These are phyloP conservation scores for Chamaenerion angustifolium DNA, from an alignment of 345 rosid species.

Conservation along the genomic window DNA sequence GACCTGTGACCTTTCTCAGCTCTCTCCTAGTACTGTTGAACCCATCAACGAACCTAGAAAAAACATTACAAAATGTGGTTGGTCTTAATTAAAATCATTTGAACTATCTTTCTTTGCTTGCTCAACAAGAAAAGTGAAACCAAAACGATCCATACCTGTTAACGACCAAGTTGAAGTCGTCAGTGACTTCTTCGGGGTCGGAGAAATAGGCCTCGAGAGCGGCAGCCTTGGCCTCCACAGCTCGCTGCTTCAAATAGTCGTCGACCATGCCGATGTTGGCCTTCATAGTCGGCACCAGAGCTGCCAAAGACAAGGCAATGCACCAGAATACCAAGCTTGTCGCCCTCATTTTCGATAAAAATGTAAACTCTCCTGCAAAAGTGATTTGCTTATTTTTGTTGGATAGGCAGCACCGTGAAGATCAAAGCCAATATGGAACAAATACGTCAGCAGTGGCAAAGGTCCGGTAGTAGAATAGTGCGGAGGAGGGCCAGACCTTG, in stretches of 20 bases:
- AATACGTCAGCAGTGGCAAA: no score
- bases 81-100: no score
- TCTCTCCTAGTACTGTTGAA: constrained; percentile 19
- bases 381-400: no score
- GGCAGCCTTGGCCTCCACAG: constrained; percentile 12
- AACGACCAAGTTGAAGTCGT: constrained; percentile 14
- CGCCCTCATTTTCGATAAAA: constrained; percentile 3
- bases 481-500: no score
- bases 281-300: constrained; percentile 4
- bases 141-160: no score
- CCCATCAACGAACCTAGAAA: constrained; percentile 5
- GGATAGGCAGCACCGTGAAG: no score
- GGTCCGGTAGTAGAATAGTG: no score
- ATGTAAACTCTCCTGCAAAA: background rate
- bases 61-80: background rate
- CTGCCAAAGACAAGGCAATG: constrained; percentile 7
- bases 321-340: background rate
- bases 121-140: background rate
- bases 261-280: constrained; percentile 18
- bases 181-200: constrained; percentile 15
- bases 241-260: constrained; percentile 24
- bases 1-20: constrained; percentile 5
- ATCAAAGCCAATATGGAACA: no score
- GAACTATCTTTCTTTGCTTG: background rate
- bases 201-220: constrained; percentile 19